phyloP scores from a whole-genome alignment of 805 yeast species.

The Ogataea dorogensis region DNA sequence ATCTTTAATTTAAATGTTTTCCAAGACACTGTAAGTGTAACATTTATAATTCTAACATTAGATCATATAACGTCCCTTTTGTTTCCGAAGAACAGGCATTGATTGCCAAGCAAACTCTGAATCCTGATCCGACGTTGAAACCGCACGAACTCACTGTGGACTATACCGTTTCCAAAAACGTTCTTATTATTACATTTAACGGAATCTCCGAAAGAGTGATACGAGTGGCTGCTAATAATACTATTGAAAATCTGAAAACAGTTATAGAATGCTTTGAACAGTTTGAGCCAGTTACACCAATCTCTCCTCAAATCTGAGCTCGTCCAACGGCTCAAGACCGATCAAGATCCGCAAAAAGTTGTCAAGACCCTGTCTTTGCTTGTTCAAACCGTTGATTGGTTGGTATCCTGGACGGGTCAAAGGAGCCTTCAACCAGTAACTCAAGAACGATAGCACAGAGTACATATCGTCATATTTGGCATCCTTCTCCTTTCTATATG shows the following conservation, averaged over 20 bases:
- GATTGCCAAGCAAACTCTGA: conserved; percentile 59
- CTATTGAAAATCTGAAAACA: conserved; percentile 73
- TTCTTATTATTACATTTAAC: conserved; percentile 47
- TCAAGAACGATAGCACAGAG: conserved; percentile 80
- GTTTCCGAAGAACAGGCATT: conserved; percentile 54
- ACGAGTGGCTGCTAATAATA: conserved; percentile 80
- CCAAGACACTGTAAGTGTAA: conserved; percentile 7
- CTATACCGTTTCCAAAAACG: conserved; percentile 37
- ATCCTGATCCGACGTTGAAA: conserved; percentile 80
- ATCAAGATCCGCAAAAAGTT: conserved; percentile 85
- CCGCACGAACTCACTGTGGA: conserved; percentile 58
- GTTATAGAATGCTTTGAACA: conserved; percentile 79
- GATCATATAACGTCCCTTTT: conserved; percentile 54
- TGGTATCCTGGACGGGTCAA: conserved; percentile 86
- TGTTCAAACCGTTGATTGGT: conserved; percentile 90
- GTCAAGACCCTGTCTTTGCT: conserved; percentile 90
- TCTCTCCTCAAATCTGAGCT: conserved; percentile 93
- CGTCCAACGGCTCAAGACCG: conserved; percentile 88
- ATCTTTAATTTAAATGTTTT: conserved; percentile 1
- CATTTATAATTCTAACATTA: background rate
- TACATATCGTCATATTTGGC: conserved; percentile 60
- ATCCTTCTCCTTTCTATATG: conserved; percentile 59
- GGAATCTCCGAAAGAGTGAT: conserved; percentile 72
- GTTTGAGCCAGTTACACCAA: conserved; percentile 48
- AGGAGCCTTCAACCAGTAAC: conserved; percentile 97